Evolutionary conservation across 352 stramenopile genomes (phyloP), one percentile per base, ranked within the genome.

Genomic region (Thalassiosira mediterranea): DNA sequence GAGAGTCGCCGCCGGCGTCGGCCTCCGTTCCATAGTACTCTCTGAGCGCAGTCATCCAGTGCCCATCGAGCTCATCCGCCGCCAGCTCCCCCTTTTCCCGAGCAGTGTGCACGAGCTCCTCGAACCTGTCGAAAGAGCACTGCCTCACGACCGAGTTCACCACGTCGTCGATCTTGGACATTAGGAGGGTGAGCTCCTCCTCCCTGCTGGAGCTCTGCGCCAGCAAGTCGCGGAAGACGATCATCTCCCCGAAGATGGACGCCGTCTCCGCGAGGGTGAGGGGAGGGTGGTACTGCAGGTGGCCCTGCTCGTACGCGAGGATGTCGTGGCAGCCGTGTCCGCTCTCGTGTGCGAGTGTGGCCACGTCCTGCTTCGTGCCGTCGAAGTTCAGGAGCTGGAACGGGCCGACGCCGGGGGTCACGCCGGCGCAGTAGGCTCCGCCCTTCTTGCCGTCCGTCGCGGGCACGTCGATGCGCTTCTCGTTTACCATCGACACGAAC

Each of bases 191-290:
- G 37, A 83, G 57, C 34, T 65, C 31, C 42, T 83, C 74, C 51
- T 79, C 57, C 23, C 61, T 60, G 15, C 21, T 76, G 13, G 53
- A 71, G 23, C 59, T 63, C n/a, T 71, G 11, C 7, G 54, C 61
- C 1, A 83, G 38, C 59, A 83, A 62, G 38, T 83, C 74, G 28
- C 74, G 34, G 42, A 83, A 83, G 0, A 83, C 74, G 61, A 83
- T 83, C 74, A 83, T 83, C 53, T 83, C 74, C 21, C 74, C 74
- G 72, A 83, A 83, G 40, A 83, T 83, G 34, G 19, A 56, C n/a
- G 67, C 74, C 15, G 74, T 83, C 44, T 83, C 74, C 15, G 74
- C 74, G 5, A 83, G 56, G 13, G 74, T 83, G 26, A 83, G 56
- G 10, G 74, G 74, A 42, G 74, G 74, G 48, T 83, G 67, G 38